phyloP scores from a whole-genome alignment of 2,329 filamentous ascomycete species.

The Scytalidium lignicola region DNA sequence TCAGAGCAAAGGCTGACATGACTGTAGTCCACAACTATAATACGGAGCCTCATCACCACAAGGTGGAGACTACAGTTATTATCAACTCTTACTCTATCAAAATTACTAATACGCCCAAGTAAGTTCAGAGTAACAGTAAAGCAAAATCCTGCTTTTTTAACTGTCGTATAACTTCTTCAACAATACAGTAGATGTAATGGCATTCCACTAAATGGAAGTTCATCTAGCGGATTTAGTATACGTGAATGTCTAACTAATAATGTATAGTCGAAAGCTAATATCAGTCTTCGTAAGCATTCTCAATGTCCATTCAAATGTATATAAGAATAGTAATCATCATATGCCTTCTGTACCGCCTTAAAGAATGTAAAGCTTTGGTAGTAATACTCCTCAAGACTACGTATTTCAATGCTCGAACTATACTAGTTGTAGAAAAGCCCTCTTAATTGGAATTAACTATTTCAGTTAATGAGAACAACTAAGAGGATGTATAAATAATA shows the following conservation, averaged over 20 bases:
- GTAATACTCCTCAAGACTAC: slow-evolving; percentile 75
- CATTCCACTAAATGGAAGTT: slow-evolving; percentile 29
- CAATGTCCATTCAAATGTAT: slow-evolving; percentile 45
- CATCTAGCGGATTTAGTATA: slow-evolving; percentile 48
- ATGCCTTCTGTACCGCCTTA: slow-evolving; percentile 63
- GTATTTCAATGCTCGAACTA: slow-evolving; percentile 89
- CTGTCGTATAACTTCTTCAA: slow-evolving; percentile 33
- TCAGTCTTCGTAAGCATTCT: slow-evolving; percentile 30
- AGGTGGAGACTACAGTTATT: slow-evolving; percentile 38
- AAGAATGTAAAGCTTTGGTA: slow-evolving; percentile 67
- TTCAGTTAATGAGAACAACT: slow-evolving; percentile 88
- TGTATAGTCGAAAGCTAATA: neutral
- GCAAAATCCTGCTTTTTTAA: neutral
- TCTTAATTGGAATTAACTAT: slow-evolving; percentile 95
- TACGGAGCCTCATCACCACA: slow-evolving; percentile 27
- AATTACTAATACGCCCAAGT: slow-evolving; percentile 12
- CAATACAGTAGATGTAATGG: slow-evolving; percentile 38
- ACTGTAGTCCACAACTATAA: slow-evolving; percentile 19
- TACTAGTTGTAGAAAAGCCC: slow-evolving; percentile 80
- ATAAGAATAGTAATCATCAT: slow-evolving; percentile 49
- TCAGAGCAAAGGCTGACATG: slow-evolving; percentile 19
- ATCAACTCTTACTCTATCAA: slow-evolving; percentile 36
- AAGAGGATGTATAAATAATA: slow-evolving; percentile 93
- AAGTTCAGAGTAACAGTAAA: too few relatives aligned
- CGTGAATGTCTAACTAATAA: slow-evolving; percentile 6